Base-by-base conservation (phyloP, 371 early-diverging fungal genomes). In the Actinomortierella ambigua region DNA sequence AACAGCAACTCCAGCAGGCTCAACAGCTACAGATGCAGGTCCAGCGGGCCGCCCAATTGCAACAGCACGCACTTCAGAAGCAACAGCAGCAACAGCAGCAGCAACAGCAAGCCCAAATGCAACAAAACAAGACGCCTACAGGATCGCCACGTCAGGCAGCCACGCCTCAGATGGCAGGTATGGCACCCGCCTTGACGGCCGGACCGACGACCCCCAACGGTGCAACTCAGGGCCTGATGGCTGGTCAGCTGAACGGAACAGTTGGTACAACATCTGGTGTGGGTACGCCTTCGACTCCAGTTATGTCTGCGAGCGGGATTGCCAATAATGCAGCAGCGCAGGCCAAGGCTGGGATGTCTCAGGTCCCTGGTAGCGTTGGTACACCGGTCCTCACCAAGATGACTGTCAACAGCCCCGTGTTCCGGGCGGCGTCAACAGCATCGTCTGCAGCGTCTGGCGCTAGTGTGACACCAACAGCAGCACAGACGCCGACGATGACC, bases 71-170 rank as follows among this genome's bases (percentile, higher is more conserved):
- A 11, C 34, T 34, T 34, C 34, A 34, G 34, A 34, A 53, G 8
- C 64, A 61, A 15, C 51, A 42, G 7, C 61, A 56, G 55, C 59
- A 57, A 43, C 57, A 57, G 2, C 75, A 69, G 22, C 69, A 67
- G 40, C 62, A 69, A 49, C 62, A 63, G 47, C 62, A 68, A 15
- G 57, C 60, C 11, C 73, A 71, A 17, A 44, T 71, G 20, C 73
- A 71, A 57, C 73, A 71, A 48, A 63, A 61, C 57, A 71, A 71
- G 49, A 71, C 73, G 14, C 73, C 73, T 0, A 65, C 73, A 1
- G 73, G 73, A 51, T 71, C 73, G 1, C 73, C 73, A 20, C 73
- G 73, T 17, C 73, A 71, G 18, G 53, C 73, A 2, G 49, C 73
- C 15, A 53, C 66, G 22, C 62, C 73, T n/a, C 73, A 71, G 52